phyloP scores from a whole-genome alignment of 345 rosid genomes.

The Hevea brasiliensis region DNA sequence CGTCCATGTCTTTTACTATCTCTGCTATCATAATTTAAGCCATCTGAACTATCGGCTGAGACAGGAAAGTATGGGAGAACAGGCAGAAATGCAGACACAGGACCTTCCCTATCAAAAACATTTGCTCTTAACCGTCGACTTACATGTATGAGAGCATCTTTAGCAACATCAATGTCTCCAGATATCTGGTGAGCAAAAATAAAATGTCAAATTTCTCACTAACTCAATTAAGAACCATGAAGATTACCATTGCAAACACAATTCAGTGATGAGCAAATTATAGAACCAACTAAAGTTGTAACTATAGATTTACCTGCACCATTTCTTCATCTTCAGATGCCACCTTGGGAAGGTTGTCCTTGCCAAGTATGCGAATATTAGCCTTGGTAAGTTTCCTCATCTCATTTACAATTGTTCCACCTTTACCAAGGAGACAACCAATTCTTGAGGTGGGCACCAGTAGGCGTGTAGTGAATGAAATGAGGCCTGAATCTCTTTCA shows the following conservation, averaged over 20 bases:
- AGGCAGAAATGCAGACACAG: conserved; percentile 71
- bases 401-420: conserved; percentile 86
- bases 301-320: conserved; percentile 71
- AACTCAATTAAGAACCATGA: not conserved
- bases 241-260: not conserved
- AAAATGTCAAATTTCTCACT: conserved; percentile 3
- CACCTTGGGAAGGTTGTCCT: conserved; percentile 85
- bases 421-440: conserved; percentile 97
- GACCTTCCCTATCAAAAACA: conserved; percentile 83
- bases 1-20: conserved; percentile 77
- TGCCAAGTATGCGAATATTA: conserved; percentile 81
- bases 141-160: conserved; percentile 91
- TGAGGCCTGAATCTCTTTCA: conserved; percentile 92
- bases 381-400: conserved; percentile 90
- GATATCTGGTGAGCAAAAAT: conserved; percentile 53
- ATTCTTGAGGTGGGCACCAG: conserved; percentile 89
- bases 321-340: conserved; percentile 92
- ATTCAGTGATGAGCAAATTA: conserved; percentile 6
- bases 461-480: conserved; percentile 85
- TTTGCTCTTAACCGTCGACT: conserved; percentile 81
- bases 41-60: conserved; percentile 60
- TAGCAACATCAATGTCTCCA: conserved; percentile 92
- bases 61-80: conserved; percentile 86
- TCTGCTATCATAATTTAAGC: conserved; percentile 58
- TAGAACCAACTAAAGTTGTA: not conserved